Evolutionary conservation across 495 filamentous ascomycete genomes (phyloP), one percentile per base, ranked within the genome.

Genomic region (Penicillium taxi): DNA sequence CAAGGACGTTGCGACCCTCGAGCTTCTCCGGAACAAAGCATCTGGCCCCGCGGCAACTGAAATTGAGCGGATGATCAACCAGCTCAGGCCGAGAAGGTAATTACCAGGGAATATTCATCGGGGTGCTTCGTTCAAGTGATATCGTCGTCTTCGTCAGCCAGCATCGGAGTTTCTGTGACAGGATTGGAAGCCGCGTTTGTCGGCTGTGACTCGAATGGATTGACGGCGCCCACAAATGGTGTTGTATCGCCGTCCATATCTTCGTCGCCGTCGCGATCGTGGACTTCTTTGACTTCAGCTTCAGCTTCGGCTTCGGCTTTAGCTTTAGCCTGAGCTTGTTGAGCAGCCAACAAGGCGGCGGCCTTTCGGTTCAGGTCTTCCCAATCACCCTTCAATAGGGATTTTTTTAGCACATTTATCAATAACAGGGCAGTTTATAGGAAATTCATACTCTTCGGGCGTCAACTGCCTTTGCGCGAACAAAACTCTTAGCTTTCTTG

Each of bases 1-100:
- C 35, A 94, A 84, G 61, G 86, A 96, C 58, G 56, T 78, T 35
- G 78, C 79, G 46, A 64, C 77, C 2, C 68, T 83, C 35, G 75
- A 81, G 60, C 61, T 70, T 44, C 55, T 83, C 45, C 69, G 69
- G 47, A 54, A 42, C 18, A 75, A 69, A 58, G 77, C 75, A 18
- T 73, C 66, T 17, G 78, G 73, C n/a, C 55, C 61, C 28, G 67
- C 67, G 45, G 53, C 56, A 35, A 58, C 63, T 22, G 78, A 81
- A 47, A 66, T 82, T 41, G 77, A 81, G 39, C 66, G 74, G 42
- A 69, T 82, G 69, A 73, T 82, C 49, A 68, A 64, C 20, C 69
- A 72, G 41, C 54, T 78, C 32, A 62, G 60, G 42, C 67, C 66
- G 41, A 67, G 58, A 49, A 69, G 66, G 51, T 75, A 41, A 27